Base-by-base conservation (phyloP, 2,329 filamentous ascomycete species). In the Claviceps purpurea region DNA sequence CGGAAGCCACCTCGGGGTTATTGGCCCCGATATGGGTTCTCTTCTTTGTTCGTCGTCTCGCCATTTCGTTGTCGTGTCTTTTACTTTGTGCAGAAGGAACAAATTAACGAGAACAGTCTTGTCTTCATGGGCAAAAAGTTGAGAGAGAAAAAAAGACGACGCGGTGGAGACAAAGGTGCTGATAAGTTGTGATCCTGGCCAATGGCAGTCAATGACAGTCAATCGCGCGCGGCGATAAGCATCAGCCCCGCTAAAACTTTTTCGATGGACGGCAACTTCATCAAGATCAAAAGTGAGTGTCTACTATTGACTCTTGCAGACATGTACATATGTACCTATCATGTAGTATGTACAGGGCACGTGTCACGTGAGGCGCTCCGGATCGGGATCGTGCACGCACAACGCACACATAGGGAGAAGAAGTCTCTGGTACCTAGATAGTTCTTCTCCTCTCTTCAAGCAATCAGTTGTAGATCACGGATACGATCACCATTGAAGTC, bases 31-130 rank as follows among this genome's bases (percentile, higher is more conserved):
- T 69, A 68, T 95, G 89, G 55, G 90, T 95, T 66, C 88, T 83
- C 78, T 91, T 95, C 75, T 95, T 96, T 50, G 81, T 82, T 63
- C 89, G 77, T 71, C 78, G 78, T 67, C 84, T 85, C 39, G 87
- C 89, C 90, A 95, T 95, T 62, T 55, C 63, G 58, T 54, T n/a
- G 34, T 30, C 8, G 26, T 37, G 44, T 50, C 24, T 20, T 14
- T 18, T 45, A 7, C 34, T 18, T 46, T 30, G 20, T 49, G 26
- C 3, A 7, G 20, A 42, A 18, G 16, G 20, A 40, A 22, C n/a
- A 16, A 47, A 18, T 34, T 30, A 2, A 30, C 8, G 3, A 10
- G 26, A 10, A 10, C 3, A 1, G 26, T 30, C 26, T 30, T 30
- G 26, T 10, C 8, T 47, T 22, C 13, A 13, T 26, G 2, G 24